Conservation (phyloP, 179 eudicot species). For the Beta macrorhiza region DNA sequence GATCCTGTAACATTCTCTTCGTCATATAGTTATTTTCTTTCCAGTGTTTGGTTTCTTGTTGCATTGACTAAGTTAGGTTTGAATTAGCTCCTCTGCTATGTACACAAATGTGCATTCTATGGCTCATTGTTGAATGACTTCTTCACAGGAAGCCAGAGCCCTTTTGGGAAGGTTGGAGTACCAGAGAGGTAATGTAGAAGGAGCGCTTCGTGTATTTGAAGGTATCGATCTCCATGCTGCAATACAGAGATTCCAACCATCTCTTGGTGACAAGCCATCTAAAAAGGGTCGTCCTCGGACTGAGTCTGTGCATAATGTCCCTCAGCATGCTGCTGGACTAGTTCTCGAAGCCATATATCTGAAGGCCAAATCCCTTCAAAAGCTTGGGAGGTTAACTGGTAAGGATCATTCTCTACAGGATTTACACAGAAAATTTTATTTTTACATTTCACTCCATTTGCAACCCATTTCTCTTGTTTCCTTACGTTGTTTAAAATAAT, state of each 20-base stretch:
- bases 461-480: neutral
- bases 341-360: constrained; percentile 47
- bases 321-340: constrained; percentile 45
- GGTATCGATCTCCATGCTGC: constrained; percentile 54
- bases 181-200: constrained; percentile 52
- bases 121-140: constrained; percentile 7
- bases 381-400: constrained; percentile 51
- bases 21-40: neutral
- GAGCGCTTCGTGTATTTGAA: constrained; percentile 51
- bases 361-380: constrained; percentile 55
- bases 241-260: constrained; percentile 43
- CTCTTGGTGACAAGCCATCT: constrained; percentile 33
- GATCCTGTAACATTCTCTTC: neutral
- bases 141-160: constrained; percentile 49
- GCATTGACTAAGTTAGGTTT: neutral
- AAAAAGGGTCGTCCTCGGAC: constrained; percentile 38
- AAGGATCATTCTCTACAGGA: neutral
- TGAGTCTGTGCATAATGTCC: constrained; percentile 34
- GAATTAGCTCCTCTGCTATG: neutral
- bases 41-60: neutral
- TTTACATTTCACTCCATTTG: neutral
- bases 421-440: neutral
- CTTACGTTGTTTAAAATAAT: neutral
- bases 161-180: constrained; percentile 49
- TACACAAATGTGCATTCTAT: constrained; percentile 3